phyloP scores from a whole-genome alignment of 2,329 filamentous ascomycete species.

The Aspergillus texensis region DNA sequence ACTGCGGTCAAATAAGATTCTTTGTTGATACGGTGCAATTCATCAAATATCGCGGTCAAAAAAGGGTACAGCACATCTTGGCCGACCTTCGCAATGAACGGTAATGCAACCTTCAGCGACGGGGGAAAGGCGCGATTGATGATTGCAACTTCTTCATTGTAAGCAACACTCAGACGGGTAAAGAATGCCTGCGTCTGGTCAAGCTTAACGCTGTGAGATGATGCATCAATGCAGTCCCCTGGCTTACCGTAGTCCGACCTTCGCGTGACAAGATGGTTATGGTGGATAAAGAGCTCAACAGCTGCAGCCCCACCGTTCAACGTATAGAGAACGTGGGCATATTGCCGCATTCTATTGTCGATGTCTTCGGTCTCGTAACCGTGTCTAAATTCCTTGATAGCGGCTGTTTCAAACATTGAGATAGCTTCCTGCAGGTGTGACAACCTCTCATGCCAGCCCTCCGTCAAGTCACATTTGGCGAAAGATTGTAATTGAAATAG shows the following conservation, averaged over 20 bases:
- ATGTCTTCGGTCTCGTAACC: conserved; percentile 88
- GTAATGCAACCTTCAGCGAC: conserved; percentile 69
- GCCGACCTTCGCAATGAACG: conserved; percentile 78
- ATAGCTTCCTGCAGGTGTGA: conserved; percentile 74
- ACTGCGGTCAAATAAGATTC: conserved; percentile 82
- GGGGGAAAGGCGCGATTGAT: conserved; percentile 83
- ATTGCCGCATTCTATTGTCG: conserved; percentile 84
- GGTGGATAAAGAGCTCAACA: conserved; percentile 83
- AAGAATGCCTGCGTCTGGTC: conserved; percentile 84
- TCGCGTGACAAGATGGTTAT: conserved; percentile 80
- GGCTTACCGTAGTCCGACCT: conserved; percentile 71
- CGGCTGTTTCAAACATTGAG: conserved; percentile 85
- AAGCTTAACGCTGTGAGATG: conserved; percentile 69
- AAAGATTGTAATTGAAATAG: conserved; percentile 79
- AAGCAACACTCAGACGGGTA: conserved; percentile 68
- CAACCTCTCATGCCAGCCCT: conserved; percentile 71
- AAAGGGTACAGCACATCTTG: conserved; percentile 86
- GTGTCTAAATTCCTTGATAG: conserved; percentile 87
- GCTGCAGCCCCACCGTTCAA: conserved; percentile 80
- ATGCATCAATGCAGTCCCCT: conserved; percentile 76
- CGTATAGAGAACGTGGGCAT: conserved; percentile 79
- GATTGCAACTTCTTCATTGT: conserved; percentile 79
- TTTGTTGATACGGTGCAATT: conserved; percentile 75
- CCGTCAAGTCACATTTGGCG: conserved; percentile 75
- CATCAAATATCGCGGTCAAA: conserved; percentile 80